Evolutionary conservation across 2,329 filamentous ascomycete species (phyloP).

Genomic region (Aspergillus versicolor): DNA sequence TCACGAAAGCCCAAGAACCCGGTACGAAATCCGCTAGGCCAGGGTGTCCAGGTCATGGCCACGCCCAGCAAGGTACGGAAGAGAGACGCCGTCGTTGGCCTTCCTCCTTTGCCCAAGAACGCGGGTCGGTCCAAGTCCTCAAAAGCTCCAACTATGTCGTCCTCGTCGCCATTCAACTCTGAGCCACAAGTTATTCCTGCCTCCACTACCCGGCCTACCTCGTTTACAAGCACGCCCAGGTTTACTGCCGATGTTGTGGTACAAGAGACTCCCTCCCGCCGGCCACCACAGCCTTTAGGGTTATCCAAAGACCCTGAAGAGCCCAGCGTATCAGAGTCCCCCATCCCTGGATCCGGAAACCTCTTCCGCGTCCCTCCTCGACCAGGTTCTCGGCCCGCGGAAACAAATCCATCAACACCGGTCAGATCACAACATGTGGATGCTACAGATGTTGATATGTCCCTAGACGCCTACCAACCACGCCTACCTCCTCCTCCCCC

Average conservation of each 20-base stretch:
- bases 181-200: conserved; percentile 34
- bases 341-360: conserved; percentile 19
- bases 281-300: conserved; percentile 25
- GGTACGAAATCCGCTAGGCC: conserved; percentile 40
- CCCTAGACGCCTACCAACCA: neutral
- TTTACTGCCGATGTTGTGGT: conserved; percentile 21
- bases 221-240: conserved; percentile 23
- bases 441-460: conserved; percentile 1
- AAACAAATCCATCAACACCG: conserved; percentile 29
- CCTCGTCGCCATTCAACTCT: conserved; percentile 25
- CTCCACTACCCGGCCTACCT: conserved; percentile 29
- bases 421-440: conserved; percentile 28
- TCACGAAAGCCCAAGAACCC: conserved; percentile 43
- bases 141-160: conserved; percentile 9
- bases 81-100: conserved; percentile 27
- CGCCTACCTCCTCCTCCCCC: conserved; percentile 5
- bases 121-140: conserved; percentile 26
- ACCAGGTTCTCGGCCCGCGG: conserved; percentile 24
- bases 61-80: conserved; percentile 44
- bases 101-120: conserved; percentile 28
- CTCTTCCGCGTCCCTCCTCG: conserved; percentile 29
- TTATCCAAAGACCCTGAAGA: conserved; percentile 13
- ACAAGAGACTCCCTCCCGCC: conserved; percentile 43
- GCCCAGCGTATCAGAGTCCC: conserved; percentile 4
- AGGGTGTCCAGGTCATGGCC: conserved; percentile 50